Percentiles rank a stretch among this genome's conserved stretches.
Conservation (phyloP, 2,329 filamentous ascomycete species). For the Colletotrichum higginsianum region DNA sequence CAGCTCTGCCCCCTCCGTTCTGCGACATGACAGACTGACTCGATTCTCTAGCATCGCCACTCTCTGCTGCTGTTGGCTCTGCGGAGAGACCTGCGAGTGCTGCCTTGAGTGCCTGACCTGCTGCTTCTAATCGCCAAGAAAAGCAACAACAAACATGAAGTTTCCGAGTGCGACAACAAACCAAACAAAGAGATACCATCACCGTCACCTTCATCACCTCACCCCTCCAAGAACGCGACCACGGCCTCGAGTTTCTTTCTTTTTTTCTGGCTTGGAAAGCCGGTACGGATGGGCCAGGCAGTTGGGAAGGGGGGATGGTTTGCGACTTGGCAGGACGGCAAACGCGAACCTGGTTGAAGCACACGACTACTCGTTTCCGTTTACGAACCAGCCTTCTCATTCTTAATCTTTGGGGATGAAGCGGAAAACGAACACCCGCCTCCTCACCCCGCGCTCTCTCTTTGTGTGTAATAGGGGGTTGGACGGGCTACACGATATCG, state of each 20-base stretch:
- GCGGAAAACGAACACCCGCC: neutral
- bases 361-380: neutral
- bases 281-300: constrained; percentile 1
- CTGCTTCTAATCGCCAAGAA: constrained; percentile 51
- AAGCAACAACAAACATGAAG: neutral
- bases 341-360: neutral
- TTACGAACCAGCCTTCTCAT: neutral
- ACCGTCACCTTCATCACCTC: neutral
- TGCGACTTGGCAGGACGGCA: neutral
- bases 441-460: neutral
- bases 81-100: constrained; percentile 61
- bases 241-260: constrained; percentile 27
- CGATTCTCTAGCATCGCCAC: constrained; percentile 53
- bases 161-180: constrained; percentile 4
- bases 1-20: neutral
- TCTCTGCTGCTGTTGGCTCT: constrained; percentile 62
- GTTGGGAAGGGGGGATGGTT: neutral
- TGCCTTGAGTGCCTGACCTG: constrained; percentile 59
- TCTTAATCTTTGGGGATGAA: neutral
- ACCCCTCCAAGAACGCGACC: constrained; percentile 21
- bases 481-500: neutral
- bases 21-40: neutral
- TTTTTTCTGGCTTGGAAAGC: constrained; percentile 19
- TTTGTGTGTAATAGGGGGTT: neutral
- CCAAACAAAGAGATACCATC: constrained; percentile 12